Base-by-base conservation (phyloP, 768 basidiomycete genomes). In the Russula virescens region DNA sequence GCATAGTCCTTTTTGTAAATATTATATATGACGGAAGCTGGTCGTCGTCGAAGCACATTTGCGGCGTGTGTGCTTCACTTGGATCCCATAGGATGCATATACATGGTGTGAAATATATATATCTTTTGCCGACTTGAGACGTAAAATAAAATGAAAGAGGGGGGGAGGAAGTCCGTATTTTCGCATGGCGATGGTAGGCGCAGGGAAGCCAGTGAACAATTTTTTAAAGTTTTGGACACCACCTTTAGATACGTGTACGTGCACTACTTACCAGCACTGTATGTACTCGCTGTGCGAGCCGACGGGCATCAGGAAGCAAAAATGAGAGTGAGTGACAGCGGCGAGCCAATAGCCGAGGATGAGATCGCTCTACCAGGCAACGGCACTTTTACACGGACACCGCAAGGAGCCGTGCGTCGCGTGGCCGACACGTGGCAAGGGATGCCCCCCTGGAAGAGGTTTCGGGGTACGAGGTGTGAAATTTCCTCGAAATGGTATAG, bases 291-390 rank as follows among this genome's bases (percentile, higher is more conserved):
- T 23, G n/a, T 40, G 47, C 35, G 14, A 40, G 53, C 47, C 21
- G 48, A 60, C 55, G 61, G 61, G 49, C 23, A 62, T 58, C 61
- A 58, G 42, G 49, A 62, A 58, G 50, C 26, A 40, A 56, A 58
- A 51, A 43, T 3, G 18, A 58, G 35, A 58, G 47, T 5, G 19
- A 25, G 31, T 19, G 55, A 51, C 34, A 57, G 48, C 42, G 61
- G 55, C 42, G 42, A 57, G 40, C 31, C 55, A 35, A 31, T 60
- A 34, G 34, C 59, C 59, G 52, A 14, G 13, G 38, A 38, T 38
- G 38, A 38, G 38, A 38, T 38, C 13, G 38, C 10, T 38, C 13
- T 11, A 38, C 2, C 5, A 38, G 2, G 38, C 38, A 38, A 38
- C 38, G 10, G 38, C 13, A 35, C 38, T 38, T 38, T 3, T 31